A percentile compares a stretch with the other conserved stretches of the same genome.
Evolutionary conservation across 2,329 filamentous ascomycete genomes (phyloP).

Genomic region (Colletotrichum endophyticum): DNA sequence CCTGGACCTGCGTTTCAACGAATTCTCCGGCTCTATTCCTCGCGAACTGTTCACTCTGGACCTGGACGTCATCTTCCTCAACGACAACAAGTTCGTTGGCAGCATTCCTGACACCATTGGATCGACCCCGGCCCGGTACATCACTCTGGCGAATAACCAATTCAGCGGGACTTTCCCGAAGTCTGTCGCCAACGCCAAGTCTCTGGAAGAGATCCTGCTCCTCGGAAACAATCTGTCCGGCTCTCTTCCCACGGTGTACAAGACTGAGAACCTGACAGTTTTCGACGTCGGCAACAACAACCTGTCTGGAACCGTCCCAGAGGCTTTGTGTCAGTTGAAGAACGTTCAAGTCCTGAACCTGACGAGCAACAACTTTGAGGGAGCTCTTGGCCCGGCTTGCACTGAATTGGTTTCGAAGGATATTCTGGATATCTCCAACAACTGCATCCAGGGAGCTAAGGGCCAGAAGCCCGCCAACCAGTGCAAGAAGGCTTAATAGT

Average conservation of each 20-base stretch:
- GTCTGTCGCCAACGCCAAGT: background rate
- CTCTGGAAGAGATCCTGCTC: background rate
- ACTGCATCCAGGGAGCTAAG: background rate
- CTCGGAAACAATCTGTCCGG: background rate
- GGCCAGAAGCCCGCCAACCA: background rate
- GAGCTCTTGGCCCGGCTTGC: background rate
- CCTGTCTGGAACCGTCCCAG: background rate
- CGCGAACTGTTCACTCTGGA: background rate
- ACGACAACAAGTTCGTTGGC: background rate
- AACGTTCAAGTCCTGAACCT: background rate
- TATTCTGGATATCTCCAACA: background rate
- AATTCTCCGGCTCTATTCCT: background rate
- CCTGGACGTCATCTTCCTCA: background rate
- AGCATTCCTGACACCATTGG: background rate
- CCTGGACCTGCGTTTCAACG: background rate
- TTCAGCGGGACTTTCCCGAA: background rate
- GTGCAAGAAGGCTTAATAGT: background rate
- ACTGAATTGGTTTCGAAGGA: background rate
- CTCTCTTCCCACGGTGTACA: background rate
- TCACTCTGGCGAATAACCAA: background rate
- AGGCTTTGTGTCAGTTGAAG: background rate
- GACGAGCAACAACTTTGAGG: background rate
- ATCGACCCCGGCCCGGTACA: background rate
- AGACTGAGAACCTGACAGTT: background rate
- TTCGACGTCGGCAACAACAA: constrained; percentile 6